Conservation (phyloP, 129 eudicot genomes). For the Scalesia atractyloides region DNA sequence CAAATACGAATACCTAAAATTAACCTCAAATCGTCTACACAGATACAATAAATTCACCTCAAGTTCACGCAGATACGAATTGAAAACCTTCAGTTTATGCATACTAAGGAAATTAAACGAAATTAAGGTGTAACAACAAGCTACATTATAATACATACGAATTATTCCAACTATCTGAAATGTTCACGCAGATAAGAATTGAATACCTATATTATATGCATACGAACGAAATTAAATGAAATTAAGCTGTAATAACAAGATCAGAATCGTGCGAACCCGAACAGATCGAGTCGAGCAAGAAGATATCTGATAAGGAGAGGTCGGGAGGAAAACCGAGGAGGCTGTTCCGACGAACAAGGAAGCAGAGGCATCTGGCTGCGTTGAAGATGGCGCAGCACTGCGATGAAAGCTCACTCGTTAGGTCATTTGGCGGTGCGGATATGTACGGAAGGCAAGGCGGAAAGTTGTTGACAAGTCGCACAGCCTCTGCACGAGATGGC, state of each 20-base stretch:
- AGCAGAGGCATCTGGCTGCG: constrained; percentile 57
- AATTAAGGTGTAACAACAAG: too few relatives aligned
- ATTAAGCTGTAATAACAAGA: too few relatives aligned
- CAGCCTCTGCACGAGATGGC: constrained; percentile 28
- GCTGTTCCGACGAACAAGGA: constrained; percentile 38
- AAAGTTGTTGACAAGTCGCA: constrained; percentile 51
- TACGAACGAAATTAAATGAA: not conserved
- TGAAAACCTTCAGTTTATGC: not conserved
- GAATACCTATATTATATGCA: too few relatives aligned
- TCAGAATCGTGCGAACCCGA: constrained; percentile 28
- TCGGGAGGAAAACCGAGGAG: constrained; percentile 60
- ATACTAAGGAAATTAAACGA: too few relatives aligned
- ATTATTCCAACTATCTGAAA: not conserved
- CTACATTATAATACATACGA: too few relatives aligned
- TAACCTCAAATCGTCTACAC: too few relatives aligned
- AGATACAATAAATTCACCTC: not conserved
- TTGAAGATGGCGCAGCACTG: constrained; percentile 53
- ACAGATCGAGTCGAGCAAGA: constrained; percentile 44
- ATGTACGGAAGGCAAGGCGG: constrained; percentile 65
- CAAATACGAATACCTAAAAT: too few relatives aligned
- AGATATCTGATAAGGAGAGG: constrained; percentile 52
- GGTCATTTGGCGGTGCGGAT: constrained; percentile 53
- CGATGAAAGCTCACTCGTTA: constrained; percentile 41
- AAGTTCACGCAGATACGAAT: not conserved
- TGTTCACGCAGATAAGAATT: not conserved